Evolutionary conservation across 2,329 filamentous ascomycete genomes (phyloP), one percentile per base, ranked within the genome.

Genomic region (Leptosphaerulina australis): DNA sequence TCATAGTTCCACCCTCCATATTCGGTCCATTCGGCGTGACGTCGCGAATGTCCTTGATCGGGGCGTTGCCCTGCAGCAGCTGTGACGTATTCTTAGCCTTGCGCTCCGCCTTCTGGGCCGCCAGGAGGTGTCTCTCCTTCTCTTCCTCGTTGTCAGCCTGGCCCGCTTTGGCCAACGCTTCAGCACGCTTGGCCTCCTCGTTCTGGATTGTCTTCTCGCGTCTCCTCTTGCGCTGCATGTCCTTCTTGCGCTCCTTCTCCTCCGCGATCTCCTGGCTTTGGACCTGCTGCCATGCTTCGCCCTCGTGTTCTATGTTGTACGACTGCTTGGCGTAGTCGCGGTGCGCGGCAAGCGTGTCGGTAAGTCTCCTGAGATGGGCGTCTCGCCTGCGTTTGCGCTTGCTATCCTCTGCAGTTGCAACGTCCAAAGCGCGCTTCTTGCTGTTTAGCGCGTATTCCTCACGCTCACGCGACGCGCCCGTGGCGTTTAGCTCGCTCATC

Each of bases 211-310:
- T 91, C 80, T 97, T 97, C 72, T 97, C 93, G 14, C 94, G 88
- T 33, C 94, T 87, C 53, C 94, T 85, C 78, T 97, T 99, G 57
- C 94, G 88, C 72, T 99, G 94, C 91, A 99, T 97, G 69, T 99
- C 94, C 78, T 99, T 99, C 79, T 99, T 99, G 59, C 94, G 90
- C 75, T 99, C 94, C 77, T 99, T 99, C 74, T 99, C 94, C 54
- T 93, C 91, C 53, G 88, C 88, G 6, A 97, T 81, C 71, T 97
- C 93, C 59, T 91, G 90, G 55, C 91, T 88, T 60, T 94, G 89
- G 2, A 97, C 93, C 63, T 96, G 88, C 44, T 88, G 84, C 52
- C 93, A 83, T 1, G 94, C 93, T 30, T 88, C 86, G 14, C 89
- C 84, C 67, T 91, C 92, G 70, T 94, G 86, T 35, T 86, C 78